Evolutionary conservation across 352 stramenopile genomes (phyloP).

Genomic region (Phytophthora cactorum): DNA sequence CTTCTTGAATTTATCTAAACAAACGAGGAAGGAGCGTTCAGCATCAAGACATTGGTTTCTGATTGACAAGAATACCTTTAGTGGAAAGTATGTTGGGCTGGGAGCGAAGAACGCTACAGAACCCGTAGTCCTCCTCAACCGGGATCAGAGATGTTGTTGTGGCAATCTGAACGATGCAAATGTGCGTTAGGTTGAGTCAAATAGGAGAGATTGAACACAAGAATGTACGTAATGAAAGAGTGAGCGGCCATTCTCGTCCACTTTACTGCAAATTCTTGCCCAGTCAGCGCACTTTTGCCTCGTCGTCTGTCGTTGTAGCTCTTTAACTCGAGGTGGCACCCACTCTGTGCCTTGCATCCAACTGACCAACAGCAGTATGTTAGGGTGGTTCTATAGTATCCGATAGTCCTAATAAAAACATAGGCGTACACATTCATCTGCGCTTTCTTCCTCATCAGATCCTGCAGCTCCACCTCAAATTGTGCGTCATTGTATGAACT

Average conservation of each 20-base stretch:
- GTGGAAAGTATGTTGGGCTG: conserved; percentile 28
- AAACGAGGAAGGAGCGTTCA: neutral
- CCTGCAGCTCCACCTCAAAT: conserved; percentile 33
- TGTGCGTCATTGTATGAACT: conserved; percentile 31
- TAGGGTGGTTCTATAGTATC: neutral
- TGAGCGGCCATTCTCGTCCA: conserved; percentile 49
- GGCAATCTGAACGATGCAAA: conserved; percentile 22
- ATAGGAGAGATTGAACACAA: neutral
- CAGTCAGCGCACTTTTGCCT: conserved; percentile 40
- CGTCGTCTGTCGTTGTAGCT: conserved; percentile 36
- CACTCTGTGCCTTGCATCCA: conserved; percentile 29
- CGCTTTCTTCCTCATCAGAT: conserved; percentile 42
- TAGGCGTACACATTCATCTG: conserved; percentile 20
- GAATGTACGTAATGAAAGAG: conserved; percentile 62
- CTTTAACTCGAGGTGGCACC: conserved; percentile 53
- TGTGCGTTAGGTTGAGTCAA: neutral
- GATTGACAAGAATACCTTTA: conserved; percentile 30
- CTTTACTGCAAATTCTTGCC: conserved; percentile 31
- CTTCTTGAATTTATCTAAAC: conserved; percentile 49
- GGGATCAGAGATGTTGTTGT: conserved; percentile 14
- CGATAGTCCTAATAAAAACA: no score
- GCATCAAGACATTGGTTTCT: neutral
- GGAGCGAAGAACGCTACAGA: conserved; percentile 36
- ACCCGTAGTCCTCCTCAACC: conserved; percentile 28
- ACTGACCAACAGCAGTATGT: conserved; percentile 6